A percentile compares a stretch with the other conserved stretches of the same genome.
phyloP scores from a whole-genome alignment of 345 rosid genomes.

The Eucalyptus lansdowneana region DNA sequence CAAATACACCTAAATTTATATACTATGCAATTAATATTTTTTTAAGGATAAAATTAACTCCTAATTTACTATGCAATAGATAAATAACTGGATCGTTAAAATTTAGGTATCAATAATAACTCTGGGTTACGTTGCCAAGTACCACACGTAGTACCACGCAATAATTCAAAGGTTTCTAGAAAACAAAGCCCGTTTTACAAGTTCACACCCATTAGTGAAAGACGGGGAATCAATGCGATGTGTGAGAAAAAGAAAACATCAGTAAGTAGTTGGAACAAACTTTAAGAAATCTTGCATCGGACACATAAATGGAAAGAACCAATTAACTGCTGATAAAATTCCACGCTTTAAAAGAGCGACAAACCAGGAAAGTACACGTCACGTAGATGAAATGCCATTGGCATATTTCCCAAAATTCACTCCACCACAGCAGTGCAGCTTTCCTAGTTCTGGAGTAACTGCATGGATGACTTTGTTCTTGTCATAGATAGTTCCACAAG shows the following conservation, averaged over 20 bases:
- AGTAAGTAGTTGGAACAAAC: not conserved
- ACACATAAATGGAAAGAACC: not conserved
- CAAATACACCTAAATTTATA: too few species aligned
- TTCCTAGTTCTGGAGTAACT: not conserved
- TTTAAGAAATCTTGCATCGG: not conserved
- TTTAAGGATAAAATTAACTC: too few species aligned
- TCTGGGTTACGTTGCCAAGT: not conserved
- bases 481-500: too few species aligned
- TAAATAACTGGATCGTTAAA: too few species aligned
- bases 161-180: not conserved
- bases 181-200: not conserved
- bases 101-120: accelerated
- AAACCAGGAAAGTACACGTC: not conserved
- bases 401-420: not conserved
- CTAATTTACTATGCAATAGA: too few species aligned
- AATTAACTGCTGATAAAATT: not conserved
- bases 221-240: not conserved
- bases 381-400: not conserved
- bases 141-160: not conserved
- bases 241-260: not conserved
- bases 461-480: not conserved
- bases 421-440: not conserved
- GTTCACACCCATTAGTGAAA: not conserved
- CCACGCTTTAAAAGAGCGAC: not conserved
- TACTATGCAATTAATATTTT: too few species aligned